Evolutionary conservation across 331 rosid genomes (phyloP).

Genomic region (Malus hybrid): DNA sequence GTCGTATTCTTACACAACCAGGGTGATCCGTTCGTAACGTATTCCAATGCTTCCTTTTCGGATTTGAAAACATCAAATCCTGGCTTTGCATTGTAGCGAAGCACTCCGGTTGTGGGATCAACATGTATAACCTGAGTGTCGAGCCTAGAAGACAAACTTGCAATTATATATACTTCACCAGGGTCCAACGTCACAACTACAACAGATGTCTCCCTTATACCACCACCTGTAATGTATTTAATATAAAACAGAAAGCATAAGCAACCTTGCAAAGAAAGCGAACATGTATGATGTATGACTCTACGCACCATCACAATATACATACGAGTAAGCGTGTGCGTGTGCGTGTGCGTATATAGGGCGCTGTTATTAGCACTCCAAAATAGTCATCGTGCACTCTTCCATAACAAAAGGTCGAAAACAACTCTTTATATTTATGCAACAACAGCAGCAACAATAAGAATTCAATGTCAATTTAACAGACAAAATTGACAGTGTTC

Average conservation of each 20-base stretch:
- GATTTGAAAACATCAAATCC: conserved; percentile 70
- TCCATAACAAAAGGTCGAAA: neutral
- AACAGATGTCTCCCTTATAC: conserved; percentile 58
- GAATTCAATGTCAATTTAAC: neutral
- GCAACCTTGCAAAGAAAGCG: neutral
- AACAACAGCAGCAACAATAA: neutral
- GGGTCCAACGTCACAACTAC: conserved; percentile 64
- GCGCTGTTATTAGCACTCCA: no score
- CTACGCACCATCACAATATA: neutral
- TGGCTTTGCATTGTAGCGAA: conserved; percentile 40
- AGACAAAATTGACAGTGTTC: neutral
- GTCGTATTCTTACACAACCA: conserved; percentile 37
- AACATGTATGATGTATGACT: no score
- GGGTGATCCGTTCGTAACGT: conserved; percentile 55
- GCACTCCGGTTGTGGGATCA: conserved; percentile 94
- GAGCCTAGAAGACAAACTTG: conserved; percentile 44
- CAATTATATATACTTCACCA: conserved; percentile 67
- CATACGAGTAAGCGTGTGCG: neutral
- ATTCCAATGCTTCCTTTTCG: conserved; percentile 63
- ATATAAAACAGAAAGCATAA: neutral
- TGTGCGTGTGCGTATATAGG: neutral
- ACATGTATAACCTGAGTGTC: conserved; percentile 74
- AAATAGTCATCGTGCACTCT: no score
- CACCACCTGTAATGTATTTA: conserved; percentile 23
- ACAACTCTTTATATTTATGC: neutral